Percentiles rank a stretch among this genome's conserved stretches.
phyloP scores from a whole-genome alignment of 352 stramenopile species.

The Globisporangium yorkense region DNA sequence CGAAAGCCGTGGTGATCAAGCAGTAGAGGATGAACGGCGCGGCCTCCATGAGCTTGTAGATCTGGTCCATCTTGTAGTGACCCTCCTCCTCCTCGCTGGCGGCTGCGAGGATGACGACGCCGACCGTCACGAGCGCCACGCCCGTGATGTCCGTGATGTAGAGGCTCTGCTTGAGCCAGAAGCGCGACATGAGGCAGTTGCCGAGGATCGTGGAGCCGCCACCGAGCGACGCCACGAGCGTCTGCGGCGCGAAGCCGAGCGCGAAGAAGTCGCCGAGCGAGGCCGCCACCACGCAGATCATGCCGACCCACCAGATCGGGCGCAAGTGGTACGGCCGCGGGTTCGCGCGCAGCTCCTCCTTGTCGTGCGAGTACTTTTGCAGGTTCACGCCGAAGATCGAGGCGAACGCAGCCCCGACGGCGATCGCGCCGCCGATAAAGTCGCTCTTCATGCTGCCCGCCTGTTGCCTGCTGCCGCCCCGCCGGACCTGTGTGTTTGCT shows the following conservation, averaged over 20 bases:
- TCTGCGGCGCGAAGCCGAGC: conserved; percentile 84
- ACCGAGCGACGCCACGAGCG: conserved; percentile 75
- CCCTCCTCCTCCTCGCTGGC: conserved; percentile 62
- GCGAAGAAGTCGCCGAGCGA: conserved; percentile 84
- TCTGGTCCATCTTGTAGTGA: conserved; percentile 84
- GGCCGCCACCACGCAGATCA: conserved; percentile 78
- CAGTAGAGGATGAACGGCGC: conserved; percentile 82
- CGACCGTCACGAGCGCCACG: conserved; percentile 66
- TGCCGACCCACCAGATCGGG: conserved; percentile 86
- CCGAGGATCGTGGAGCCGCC: conserved; percentile 79
- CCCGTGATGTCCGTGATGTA: conserved; percentile 82
- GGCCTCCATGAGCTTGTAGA: conserved; percentile 76
- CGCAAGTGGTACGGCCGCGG: conserved; percentile 75
- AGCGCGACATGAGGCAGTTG: conserved; percentile 82
- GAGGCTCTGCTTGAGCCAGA: conserved; percentile 83
- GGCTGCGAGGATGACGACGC: conserved; percentile 73
- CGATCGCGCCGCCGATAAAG: conserved; percentile 74
- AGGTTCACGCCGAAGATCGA: conserved; percentile 90
- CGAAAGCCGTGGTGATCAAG: conserved; percentile 73
- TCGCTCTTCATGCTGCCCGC: conserved; percentile 51
- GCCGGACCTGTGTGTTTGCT: neutral
- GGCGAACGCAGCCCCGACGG: conserved; percentile 61
- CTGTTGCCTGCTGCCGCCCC: too few species aligned
- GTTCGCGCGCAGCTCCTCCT: conserved; percentile 66
- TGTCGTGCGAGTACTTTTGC: conserved; percentile 89